These are phyloP conservation scores for Zoysia japonica DNA, from an alignment of 176 grass and related monocot species.

Conservation along the genomic window DNA sequence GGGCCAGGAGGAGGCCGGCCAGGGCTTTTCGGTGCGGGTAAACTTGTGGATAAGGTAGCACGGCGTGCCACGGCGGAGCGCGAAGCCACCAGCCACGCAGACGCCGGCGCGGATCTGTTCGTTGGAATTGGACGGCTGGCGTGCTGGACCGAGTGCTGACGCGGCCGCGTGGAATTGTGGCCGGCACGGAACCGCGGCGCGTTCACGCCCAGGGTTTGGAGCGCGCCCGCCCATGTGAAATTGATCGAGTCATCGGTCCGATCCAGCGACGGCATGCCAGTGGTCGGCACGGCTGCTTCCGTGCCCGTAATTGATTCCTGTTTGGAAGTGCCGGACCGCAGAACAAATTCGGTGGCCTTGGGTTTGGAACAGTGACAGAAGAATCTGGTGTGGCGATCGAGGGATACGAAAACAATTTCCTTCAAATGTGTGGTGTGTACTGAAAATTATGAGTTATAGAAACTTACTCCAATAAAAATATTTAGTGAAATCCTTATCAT, in stretches of 20 bases:
- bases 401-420: too few species aligned
- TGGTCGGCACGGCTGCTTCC: background rate
- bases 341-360: background rate
- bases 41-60: slow-evolving; percentile 27
- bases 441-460: too few species aligned
- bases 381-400: too few species aligned
- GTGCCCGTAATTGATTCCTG: background rate
- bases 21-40: too few species aligned
- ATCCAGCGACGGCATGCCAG: background rate
- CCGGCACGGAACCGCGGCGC: background rate
- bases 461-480: too few species aligned
- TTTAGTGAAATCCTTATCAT: too few species aligned
- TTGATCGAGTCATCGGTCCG: background rate
- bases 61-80: background rate
- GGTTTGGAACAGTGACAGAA: background rate
- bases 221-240: background rate
- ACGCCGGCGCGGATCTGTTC: background rate
- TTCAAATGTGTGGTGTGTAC: too few species aligned
- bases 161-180: slow-evolving; percentile 3
- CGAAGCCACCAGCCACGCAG: slow-evolving; percentile 20
- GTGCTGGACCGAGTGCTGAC: background rate
- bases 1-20: too few species aligned
- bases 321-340: background rate
- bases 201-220: background rate
- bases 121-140: background rate